Conservation (phyloP, 108 stramenopile species). For the Cyclotella distinguenda region DNA sequence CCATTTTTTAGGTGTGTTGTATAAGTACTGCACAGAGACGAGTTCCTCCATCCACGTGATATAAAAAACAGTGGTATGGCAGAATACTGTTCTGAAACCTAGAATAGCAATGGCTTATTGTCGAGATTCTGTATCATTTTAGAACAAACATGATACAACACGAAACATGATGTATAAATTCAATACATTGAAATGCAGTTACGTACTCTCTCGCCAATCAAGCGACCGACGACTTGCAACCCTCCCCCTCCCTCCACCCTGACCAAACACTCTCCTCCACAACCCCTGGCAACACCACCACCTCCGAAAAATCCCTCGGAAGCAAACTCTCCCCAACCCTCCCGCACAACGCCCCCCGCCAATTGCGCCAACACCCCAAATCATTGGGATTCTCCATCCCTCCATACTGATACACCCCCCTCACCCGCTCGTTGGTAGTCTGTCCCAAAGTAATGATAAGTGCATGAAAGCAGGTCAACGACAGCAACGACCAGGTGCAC, state of each 20-base stretch:
- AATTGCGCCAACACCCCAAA: constrained; percentile 73
- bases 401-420: constrained; percentile 71
- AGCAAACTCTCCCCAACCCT: constrained; percentile 15
- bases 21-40: too few relatives aligned
- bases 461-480: constrained; percentile 72
- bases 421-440: constrained; percentile 85
- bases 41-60: too few relatives aligned
- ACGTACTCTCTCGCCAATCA: too few relatives aligned
- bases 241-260: constrained; percentile 3
- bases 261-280: constrained; percentile 8
- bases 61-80: too few relatives aligned
- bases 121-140: too few relatives aligned
- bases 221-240: neutral
- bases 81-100: too few relatives aligned
- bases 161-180: too few relatives aligned
- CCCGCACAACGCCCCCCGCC: constrained; percentile 54
- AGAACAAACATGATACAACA: too few relatives aligned
- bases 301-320: constrained; percentile 49
- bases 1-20: too few relatives aligned
- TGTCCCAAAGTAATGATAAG: constrained; percentile 75
- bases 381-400: constrained; percentile 59
- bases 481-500: constrained; percentile 78
- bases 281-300: constrained; percentile 22
- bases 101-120: too few relatives aligned
- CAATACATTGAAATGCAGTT: too few relatives aligned